Base-by-base conservation (phyloP, 2,329 filamentous ascomycete species). In the Orbilia oligospora region DNA sequence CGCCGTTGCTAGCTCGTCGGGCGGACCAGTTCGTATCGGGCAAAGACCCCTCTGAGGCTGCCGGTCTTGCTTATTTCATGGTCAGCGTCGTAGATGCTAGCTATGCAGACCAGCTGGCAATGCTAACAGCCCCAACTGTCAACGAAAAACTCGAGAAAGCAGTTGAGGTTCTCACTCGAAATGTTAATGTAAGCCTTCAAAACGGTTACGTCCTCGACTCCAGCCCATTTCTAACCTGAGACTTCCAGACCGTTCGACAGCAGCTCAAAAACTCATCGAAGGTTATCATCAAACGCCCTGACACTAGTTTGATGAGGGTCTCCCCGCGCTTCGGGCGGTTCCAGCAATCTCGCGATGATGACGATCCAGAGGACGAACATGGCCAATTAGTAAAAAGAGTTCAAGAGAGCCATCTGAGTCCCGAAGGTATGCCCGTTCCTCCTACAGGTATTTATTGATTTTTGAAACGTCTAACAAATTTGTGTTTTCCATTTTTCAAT, bases 11-110 rank as follows among this genome's bases (percentile, higher is more conserved):
- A 66, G 93, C 93, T 0, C 90, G 94, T 64, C 90, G 94, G 66
- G 89, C 99, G 51, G 94, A 98, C 83, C 86, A 94, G 67, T 96
- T 93, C 84, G 97, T 99, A 80, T 88, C 90, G 36, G 90, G 91
- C 84, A 97, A 96, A 83, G 91, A 93, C 76, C 84, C 96, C 64
- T 87, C 89, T 49, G 94, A 98, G 81, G 94, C 94, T 0, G 95
- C 95, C 1, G 86, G 90, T 8, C 87, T 99, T 9, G 95, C 96
- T 5, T 96, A 99, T 84, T 98, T 98, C 84, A 97, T 99, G 93
- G 91, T 93, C 46, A 97, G 97, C 83, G 89, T 98, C 24, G 89
- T 97, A 1, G 93, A 97, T 80, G 91, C 92, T 64, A 92, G 90
- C 9, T 92, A 97, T 80, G 93, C 97, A 84, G 96, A 99, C 83